Conservation (phyloP, 2,329 filamentous ascomycete genomes). For the Aaosphaeria pasadenensis region DNA sequence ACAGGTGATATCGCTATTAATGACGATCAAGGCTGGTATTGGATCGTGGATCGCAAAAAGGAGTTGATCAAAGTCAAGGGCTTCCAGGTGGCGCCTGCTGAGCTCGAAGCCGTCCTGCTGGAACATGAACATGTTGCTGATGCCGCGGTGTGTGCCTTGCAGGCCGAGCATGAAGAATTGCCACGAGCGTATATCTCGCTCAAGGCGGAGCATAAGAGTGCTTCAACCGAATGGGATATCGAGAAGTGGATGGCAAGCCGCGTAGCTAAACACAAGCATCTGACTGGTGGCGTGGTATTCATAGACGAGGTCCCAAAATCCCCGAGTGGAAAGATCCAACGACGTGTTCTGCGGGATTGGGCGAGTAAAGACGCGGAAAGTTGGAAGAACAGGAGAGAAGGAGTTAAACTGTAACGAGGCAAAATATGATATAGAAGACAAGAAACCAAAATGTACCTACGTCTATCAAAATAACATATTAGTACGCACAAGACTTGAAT, state of each 20-base stretch:
- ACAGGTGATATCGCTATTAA: constrained; percentile 29
- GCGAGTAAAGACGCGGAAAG: neutral
- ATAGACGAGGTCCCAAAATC: neutral
- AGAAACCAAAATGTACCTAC: no score
- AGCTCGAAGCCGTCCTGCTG: constrained; percentile 55
- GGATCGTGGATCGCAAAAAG: constrained; percentile 34
- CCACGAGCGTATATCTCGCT: constrained; percentile 2
- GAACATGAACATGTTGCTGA: constrained; percentile 57
- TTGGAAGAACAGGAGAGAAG: constrained; percentile 7
- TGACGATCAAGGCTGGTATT: constrained; percentile 30
- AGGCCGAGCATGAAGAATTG: neutral
- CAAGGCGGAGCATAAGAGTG: neutral
- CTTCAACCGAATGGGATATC: neutral
- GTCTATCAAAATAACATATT: no score
- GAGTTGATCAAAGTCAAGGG: constrained; percentile 61
- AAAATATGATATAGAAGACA: no score
- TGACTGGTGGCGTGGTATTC: neutral
- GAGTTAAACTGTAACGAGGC: no score
- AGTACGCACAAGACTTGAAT: no score
- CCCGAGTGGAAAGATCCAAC: neutral
- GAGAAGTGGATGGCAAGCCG: neutral
- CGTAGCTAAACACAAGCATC: neutral
- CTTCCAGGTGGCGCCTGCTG: constrained; percentile 58
- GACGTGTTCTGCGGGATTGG: neutral
- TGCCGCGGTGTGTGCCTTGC: constrained; percentile 51